Conservation (phyloP, 495 filamentous ascomycete species). For the Tuber brumale region DNA sequence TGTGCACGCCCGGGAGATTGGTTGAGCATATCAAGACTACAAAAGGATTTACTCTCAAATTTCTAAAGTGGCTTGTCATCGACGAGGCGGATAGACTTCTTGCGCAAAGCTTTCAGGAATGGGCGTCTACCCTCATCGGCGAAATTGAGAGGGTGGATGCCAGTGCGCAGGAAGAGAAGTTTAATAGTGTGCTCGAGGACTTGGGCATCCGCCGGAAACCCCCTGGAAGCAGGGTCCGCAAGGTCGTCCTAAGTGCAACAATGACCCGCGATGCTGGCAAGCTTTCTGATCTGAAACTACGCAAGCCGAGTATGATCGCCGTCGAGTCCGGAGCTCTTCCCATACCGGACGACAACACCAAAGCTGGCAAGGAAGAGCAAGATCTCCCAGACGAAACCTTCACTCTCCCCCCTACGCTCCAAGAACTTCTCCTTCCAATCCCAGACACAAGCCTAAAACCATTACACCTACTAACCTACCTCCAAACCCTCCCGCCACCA, state of each 20-base stretch:
- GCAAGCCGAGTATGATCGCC: constrained; percentile 67
- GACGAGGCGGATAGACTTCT: constrained; percentile 92
- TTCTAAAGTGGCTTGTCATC: constrained; percentile 78
- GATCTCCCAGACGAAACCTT: constrained; percentile 44
- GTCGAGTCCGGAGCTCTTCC: constrained; percentile 51
- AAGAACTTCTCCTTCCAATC: constrained; percentile 68
- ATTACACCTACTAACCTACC: constrained; percentile 59
- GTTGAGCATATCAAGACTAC: constrained; percentile 86
- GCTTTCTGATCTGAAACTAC: constrained; percentile 64
- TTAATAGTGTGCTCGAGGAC: constrained; percentile 31
- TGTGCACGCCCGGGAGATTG: constrained; percentile 85
- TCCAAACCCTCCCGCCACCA: constrained; percentile 47
- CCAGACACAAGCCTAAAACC: constrained; percentile 74
- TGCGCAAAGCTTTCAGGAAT: constrained; percentile 87
- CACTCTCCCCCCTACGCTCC: constrained; percentile 60
- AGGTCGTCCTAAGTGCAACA: constrained; percentile 65
- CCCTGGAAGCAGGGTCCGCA: constrained; percentile 31
- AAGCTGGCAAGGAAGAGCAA: constrained; percentile 16
- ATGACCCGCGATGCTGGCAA: constrained; percentile 86
- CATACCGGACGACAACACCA: constrained; percentile 26
- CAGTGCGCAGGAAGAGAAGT: background rate
- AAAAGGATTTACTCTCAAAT: constrained; percentile 65
- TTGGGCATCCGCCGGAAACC: constrained; percentile 32
- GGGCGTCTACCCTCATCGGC: constrained; percentile 67
- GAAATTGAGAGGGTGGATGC: constrained; percentile 45